Base-by-base conservation (phyloP, 768 basidiomycete species). In the Kwoniella bestiolae region DNA sequence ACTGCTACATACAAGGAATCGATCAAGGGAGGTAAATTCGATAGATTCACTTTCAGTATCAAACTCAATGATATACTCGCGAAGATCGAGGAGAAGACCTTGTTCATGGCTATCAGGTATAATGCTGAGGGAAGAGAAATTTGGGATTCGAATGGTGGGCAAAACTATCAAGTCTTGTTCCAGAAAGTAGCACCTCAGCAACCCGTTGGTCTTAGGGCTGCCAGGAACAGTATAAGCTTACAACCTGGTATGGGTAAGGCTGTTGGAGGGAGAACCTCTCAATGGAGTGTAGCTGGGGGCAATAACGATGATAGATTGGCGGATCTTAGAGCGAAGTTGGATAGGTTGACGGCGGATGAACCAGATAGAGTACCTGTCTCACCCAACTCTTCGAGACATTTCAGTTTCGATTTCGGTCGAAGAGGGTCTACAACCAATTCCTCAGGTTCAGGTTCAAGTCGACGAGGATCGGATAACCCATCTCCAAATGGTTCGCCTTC, bases 121-220 rank as follows among this genome's bases (percentile, higher is more conserved):
- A 81, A 78, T 12, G 86, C 88, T 26, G 87, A 82, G 4, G 90
- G 90, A 0, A 82, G 83, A 69, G 94, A 97, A 79, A 86, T 90
- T 63, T 97, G 95, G 95, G 95, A 98, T 80, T 94, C 91, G 83
- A 95, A 96, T 76, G 78, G 72, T 26, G 89, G 89, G 1, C 78
- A 84, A 59, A 91, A 98, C 77, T 97, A 95, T 80, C 83, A 86
- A 51, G 86, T 91, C 60, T 86, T 84, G 61, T 94, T 97, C 76
- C 78, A 78, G 47, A 82, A 80, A 71, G 69, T 72, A 11, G 45
- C 56, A 5, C 66, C 69, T 18, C 44, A n/a, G n/a, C n/a, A 57
- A 6, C 44, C 49, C 2, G 29, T 61, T 23, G 46, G 47, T 58
- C 23, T 45, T 25, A 31, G 63, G 58, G 45, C 60, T 9, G 57